These are phyloP conservation scores for Gomphus bonarii DNA, from an alignment of 1,284 basidiomycete genomes.

Conservation along the genomic window DNA sequence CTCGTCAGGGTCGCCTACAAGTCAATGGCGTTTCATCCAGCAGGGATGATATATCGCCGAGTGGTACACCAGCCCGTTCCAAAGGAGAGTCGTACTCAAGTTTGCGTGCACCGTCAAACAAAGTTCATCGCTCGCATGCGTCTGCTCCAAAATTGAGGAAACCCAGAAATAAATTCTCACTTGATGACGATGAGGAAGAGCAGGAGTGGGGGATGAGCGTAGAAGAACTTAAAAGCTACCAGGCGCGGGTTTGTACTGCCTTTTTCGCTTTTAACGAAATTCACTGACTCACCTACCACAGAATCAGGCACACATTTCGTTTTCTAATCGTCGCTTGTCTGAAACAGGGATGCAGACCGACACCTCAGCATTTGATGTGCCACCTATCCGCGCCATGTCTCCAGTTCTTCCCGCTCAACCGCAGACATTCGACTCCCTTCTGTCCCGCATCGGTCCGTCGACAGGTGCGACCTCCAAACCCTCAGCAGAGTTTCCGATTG, in stretches of 20 bases:
- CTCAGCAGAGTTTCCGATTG: background rate
- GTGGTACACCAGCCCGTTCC: background rate
- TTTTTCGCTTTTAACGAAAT: background rate
- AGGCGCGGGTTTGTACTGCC: background rate
- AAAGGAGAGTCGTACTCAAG: background rate
- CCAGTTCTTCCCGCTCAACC: background rate
- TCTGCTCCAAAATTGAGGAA: slow-evolving; percentile 5
- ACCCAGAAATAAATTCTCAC: slow-evolving; percentile 6
- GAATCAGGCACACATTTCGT: background rate
- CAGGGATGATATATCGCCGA: background rate
- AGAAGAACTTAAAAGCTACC: slow-evolving; percentile 5
- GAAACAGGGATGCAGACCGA: slow-evolving; percentile 9
- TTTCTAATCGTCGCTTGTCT: slow-evolving; percentile 5
- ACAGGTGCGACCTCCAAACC: background rate
- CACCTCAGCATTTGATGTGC: background rate
- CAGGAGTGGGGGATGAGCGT: background rate
- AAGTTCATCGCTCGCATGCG: background rate
- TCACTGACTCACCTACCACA: background rate
- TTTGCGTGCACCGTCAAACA: slow-evolving; percentile 4
- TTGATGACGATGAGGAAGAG: slow-evolving; percentile 7
- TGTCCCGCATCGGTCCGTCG: background rate
- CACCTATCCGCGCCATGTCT: background rate
- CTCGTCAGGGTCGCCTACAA: background rate
- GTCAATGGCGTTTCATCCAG: background rate
- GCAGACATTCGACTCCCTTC: background rate